Percentiles rank a stretch among this genome's conserved stretches.
phyloP scores from a whole-genome alignment of 2,329 filamentous ascomycete genomes.

The Microdochium nivale region DNA sequence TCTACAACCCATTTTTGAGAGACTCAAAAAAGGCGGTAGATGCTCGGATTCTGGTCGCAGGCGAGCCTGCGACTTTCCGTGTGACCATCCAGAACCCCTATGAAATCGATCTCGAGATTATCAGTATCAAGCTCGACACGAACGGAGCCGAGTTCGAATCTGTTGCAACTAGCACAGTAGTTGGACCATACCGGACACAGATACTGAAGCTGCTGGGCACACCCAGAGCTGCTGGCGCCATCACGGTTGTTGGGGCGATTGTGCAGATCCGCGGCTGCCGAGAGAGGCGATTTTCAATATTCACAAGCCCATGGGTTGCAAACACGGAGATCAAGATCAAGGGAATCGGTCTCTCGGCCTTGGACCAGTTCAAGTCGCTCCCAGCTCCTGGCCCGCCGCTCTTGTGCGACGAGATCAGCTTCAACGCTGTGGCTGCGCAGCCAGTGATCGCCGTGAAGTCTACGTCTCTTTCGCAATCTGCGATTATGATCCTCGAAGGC shows the following conservation, averaged over 20 bases:
- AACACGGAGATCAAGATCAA: conserved; percentile 68
- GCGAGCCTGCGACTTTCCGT: conserved; percentile 68
- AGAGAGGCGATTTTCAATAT: conserved; percentile 77
- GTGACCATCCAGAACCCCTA: conserved; percentile 90
- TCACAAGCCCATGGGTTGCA: conserved; percentile 66
- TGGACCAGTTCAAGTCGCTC: conserved; percentile 35
- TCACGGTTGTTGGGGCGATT: conserved; percentile 69
- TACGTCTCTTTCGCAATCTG: conserved; percentile 72
- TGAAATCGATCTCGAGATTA: conserved; percentile 85
- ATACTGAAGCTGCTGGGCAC: conserved; percentile 63
- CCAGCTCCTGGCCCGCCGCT: conserved; percentile 30
- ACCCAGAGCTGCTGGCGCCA: conserved; percentile 55
- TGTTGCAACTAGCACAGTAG: conserved; percentile 51
- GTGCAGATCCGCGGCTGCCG: conserved; percentile 76
- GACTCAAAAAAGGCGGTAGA: conserved; percentile 48
- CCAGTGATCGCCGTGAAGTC: conserved; percentile 69
- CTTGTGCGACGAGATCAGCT: conserved; percentile 43
- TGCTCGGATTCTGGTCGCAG: conserved; percentile 67
- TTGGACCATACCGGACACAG: conserved; percentile 79
- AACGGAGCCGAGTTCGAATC: conserved; percentile 67
- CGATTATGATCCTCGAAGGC: conserved; percentile 88
- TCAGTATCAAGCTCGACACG: conserved; percentile 67
- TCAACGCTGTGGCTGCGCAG: conserved; percentile 73
- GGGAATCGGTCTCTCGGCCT: conserved; percentile 54
- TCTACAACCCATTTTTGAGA: conserved; percentile 90